Evolutionary conservation across 2,329 filamentous ascomycete genomes (phyloP), one percentile per base, ranked within the genome.

Genomic region (Fusarium sterilihyphosum): DNA sequence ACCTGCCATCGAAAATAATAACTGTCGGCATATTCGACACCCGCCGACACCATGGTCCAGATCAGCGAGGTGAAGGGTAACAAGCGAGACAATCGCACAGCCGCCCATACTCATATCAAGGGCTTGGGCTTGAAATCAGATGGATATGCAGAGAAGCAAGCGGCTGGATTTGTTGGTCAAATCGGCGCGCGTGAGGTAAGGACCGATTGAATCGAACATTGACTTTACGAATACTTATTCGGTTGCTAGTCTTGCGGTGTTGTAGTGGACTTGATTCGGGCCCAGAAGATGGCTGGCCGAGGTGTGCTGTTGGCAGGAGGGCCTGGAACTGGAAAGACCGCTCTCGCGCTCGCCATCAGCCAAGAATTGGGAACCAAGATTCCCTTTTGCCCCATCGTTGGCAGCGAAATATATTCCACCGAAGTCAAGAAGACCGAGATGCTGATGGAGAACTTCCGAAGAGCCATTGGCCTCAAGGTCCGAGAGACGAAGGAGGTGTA

Each of bases 401-500:
- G 95, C 78, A 98, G 95, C 87, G 96, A 99, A 85, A 93, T 99
- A 79, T 99, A 98, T 86, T 98, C 94, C 77, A 93, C 96, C 52
- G 96, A 99, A 85, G 95, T 99, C 74, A 99, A 99, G 91, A 99
- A 99, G 91, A 99, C 96, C 57, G 96, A 99, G 84, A 93, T 97
- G 76, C 86, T 99, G 82, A 98, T 98, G 96, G 96, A 99, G 88
- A 98, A 98, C 86, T 99, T 99, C 84, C 91, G 96, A 82, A 90
- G 96, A 81, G 96, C 96, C 67, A 99, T 99, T 83, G 96, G 96
- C 40, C 89, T 99, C 77, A 95, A 97, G 81, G 96, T 99, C 76
- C 94, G 96, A 80, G 96, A 99, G 88, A 98, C 96, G 60, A 99
- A 99, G 85, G 96, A 99, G 85, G 96, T 99, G 67, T 99, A 98